Base-by-base conservation (phyloP, 2,329 filamentous ascomycete genomes). In the Thermothelomyces thermophilus region DNA sequence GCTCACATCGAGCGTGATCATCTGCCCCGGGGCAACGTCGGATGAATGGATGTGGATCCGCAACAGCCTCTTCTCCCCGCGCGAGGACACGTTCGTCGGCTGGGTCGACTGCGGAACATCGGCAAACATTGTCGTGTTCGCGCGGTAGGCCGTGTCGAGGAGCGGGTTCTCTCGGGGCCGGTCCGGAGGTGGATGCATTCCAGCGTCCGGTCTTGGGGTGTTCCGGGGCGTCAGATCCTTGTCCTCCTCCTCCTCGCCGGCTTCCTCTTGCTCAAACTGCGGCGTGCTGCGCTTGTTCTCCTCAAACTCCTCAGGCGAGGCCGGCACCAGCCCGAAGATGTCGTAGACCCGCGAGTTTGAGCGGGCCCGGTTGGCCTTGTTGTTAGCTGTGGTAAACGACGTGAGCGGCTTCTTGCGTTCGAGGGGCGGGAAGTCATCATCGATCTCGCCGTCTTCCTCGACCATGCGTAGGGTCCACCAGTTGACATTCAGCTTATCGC, bases 401-500 rank as follows among this genome's bases (percentile, higher is more conserved):
- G 79, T 80, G n/a, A 93, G 74, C 2, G 83, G 77, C 60, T 85
- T 86, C 19, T 80, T 87, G 31, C 87, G 77, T 51, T 86, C 84
- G 35, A 93, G 73, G 0, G 87, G 83, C 28, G 87, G 86, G 56
- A 93, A 93, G 62, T 93, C 88, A 56, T 89, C 86, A 58, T 94
- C 87, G 1, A 91, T 83, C 62, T 93, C 87, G 42, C 86, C 88
- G 49, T 87, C 86, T 62, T 93, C 82, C 54, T 93, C 83, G 1
- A 90, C 86, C 82, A 94, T 90, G 35, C 87, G 79, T 49, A 94
- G 69, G 20, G 83, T 87, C 85, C 86, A 93, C 72, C 82, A 82
- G 62, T 91, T 91, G 58, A 90, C 83, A 58, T 87, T 88, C 46
- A 82, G 72, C 62, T 88, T 87, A 44, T 83, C 78, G 2, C 70